Base-by-base conservation (phyloP, 1,284 basidiomycete species). In the Trametes versicolor region DNA sequence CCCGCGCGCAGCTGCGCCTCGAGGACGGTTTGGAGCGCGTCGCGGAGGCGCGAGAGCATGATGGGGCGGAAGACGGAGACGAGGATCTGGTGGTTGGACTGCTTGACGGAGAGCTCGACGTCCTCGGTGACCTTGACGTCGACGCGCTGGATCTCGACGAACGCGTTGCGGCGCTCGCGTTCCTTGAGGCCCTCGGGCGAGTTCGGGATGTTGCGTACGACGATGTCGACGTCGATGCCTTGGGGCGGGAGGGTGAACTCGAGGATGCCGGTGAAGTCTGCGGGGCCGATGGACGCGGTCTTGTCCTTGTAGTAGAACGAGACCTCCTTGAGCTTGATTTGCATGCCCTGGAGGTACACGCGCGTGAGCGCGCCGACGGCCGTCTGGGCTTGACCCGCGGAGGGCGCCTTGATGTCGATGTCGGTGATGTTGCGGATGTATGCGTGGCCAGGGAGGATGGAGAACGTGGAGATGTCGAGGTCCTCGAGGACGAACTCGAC, bases 391-490 rank as follows among this genome's bases (percentile, higher is more conserved):
- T 80, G 69, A 5, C 72, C 74, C 27, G 72, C 70, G 0, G 75
- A 71, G 0, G 84, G 79, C 0, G 88, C 87, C 10, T 81, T 78
- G 70, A 92, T 86, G 67, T 91, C 88, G 64, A 91, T 80, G 66
- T 92, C 89, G 43, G 89, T 90, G 72, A 90, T 89, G 70, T 91
- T 90, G 54, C 89, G 86, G 45, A 92, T 84, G 75, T 86, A 90
- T 9, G 86, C 84, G 60, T 89, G 89, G 0, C 90, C 87, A 0
- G 90, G 90, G n/a, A 89, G 82, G 34, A 91, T 75, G 51, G 83
- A 82, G 73, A 90, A 80, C 0, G 84, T 83, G 0, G 88, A 89
- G 32, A 92, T 80, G 67, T 90, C 84, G 50, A 92, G 79, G 70
- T 91, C 88, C 72, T 92, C 90, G 54, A 92, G 83, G 0, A 91